Base-by-base conservation (phyloP, 208 protist genomes). In the Crithidia thermophila region DNA sequence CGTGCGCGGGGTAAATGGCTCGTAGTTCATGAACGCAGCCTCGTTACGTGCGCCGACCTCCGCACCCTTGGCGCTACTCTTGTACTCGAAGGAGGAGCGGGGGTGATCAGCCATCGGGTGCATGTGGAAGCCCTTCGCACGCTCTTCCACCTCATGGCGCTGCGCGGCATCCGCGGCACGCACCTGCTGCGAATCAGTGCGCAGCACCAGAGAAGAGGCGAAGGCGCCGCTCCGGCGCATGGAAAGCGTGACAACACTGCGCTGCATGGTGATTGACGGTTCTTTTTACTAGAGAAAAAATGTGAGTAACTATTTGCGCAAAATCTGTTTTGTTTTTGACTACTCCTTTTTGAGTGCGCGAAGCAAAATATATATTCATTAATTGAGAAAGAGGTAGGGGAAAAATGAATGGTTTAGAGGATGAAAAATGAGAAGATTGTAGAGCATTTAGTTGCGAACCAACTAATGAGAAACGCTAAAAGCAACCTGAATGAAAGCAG, bases 41-140 rank as follows among this genome's bases (percentile, higher is more conserved):
- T 95, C 90, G 72, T 95, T 95, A 62, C 90, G 84, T 18, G 90
- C 87, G 37, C 90, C 90, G 11, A 93, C 90, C 46, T 95, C 90
- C 9, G 82, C 85, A 60, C 87, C 90, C 68, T 95, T 93, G 10
- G 81, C 58, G 53, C 84, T 91, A 58, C 81, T 75, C 68, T 81
- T 80, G 72, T 95, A 95, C 59, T 83, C 68, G 43, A 88, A 84
- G 5, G 70, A 60, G 11, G 87, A 93, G 47, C 90, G 84, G 13
- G 56, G 25, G 50, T 95, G 90, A 4, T 57, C 30, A 20, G 66
- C 61, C 90, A 93, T 95, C 11, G 78, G 33, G 27, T 90, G 57
- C 80, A 91, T 88, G 16, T 81, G 53, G 45, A 89, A 91, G 10
- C 79, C 66, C 30, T 82, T 65, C 1, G 82, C 71, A 42, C 57